These are phyloP conservation scores for Phaeotremella fagi DNA, from an alignment of 768 basidiomycete species.

Conservation along the genomic window DNA sequence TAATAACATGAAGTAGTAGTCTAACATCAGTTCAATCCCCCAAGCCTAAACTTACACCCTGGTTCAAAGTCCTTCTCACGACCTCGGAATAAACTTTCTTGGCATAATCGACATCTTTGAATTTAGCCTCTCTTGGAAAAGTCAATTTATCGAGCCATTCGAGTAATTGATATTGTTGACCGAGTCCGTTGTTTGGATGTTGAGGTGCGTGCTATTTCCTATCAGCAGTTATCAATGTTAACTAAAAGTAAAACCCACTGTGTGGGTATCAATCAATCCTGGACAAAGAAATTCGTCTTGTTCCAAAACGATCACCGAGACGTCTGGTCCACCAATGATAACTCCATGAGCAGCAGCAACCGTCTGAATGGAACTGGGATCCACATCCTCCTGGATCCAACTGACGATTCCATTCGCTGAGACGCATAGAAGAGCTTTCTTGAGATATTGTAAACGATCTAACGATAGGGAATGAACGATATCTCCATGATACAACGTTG, in stretches of 20 bases:
- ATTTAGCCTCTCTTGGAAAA: conserved; percentile 80
- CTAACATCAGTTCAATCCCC: conserved; percentile 49
- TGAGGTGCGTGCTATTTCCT: conserved; percentile 69
- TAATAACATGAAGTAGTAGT: conserved; percentile 95
- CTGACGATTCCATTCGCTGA: conserved; percentile 57
- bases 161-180: conserved; percentile 77
- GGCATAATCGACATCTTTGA: conserved; percentile 67
- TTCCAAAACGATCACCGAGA: conserved; percentile 50
- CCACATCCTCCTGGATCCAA: conserved; percentile 66
- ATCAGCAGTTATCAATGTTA: background rate
- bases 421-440: conserved; percentile 59
- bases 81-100: conserved; percentile 63
- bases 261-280: conserved; percentile 88
- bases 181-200: conserved; percentile 52
- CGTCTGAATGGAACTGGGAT: conserved; percentile 48
- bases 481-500: conserved; percentile 28
- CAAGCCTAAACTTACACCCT: conserved; percentile 59
- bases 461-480: conserved; percentile 38
- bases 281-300: conserved; percentile 68
- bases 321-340: conserved; percentile 33
- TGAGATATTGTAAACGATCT: conserved; percentile 47
- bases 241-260: conserved; percentile 55
- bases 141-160: conserved; percentile 82
- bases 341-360: conserved; percentile 57
- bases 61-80: conserved; percentile 65